A percentile compares a stretch with the other conserved stretches of the same genome.
Conservation (phyloP, 1,284 basidiomycete genomes). For the Ustilago tritici region DNA sequence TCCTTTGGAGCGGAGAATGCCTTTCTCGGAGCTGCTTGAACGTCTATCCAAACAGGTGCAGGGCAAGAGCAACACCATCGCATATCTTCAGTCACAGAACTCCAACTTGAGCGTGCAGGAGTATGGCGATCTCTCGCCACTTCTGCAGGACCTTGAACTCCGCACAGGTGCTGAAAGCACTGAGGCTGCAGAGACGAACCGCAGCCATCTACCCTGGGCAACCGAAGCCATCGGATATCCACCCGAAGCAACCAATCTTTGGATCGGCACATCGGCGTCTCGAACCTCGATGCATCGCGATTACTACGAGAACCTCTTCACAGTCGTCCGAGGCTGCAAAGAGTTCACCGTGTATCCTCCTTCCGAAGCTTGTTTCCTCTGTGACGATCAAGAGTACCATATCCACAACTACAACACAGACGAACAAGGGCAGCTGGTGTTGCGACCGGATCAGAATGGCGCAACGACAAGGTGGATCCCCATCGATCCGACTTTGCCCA, state of each 20-base stretch:
- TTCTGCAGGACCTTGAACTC: slow-evolving; percentile 43
- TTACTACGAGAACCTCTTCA: slow-evolving; percentile 66
- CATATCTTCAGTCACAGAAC: slow-evolving; percentile 64
- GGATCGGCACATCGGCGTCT: slow-evolving; percentile 57
- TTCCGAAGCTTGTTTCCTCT: slow-evolving; percentile 51
- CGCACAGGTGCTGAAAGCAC: background rate
- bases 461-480: slow-evolving; percentile 61
- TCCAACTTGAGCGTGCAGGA: slow-evolving; percentile 55
- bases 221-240: slow-evolving; percentile 49
- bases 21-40: slow-evolving; percentile 38
- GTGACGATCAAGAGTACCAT: slow-evolving; percentile 47
- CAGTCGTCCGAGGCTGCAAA: slow-evolving; percentile 57
- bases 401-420: slow-evolving; percentile 23
- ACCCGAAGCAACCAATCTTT: slow-evolving; percentile 64
- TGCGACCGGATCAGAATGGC: slow-evolving; percentile 15
- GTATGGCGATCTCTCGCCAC: slow-evolving; percentile 55
- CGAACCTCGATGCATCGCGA: slow-evolving; percentile 55
- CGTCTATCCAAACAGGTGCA: slow-evolving; percentile 25
- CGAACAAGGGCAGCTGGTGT: slow-evolving; percentile 8
- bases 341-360: slow-evolving; percentile 64
- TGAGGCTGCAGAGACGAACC: background rate
- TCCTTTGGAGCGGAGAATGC: slow-evolving; percentile 48
- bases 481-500: slow-evolving; percentile 53
- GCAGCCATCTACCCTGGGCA: slow-evolving; percentile 52
- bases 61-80: slow-evolving; percentile 26